These are phyloP conservation scores for Mycena metata DNA, from an alignment of 768 basidiomycete species.

Conservation along the genomic window DNA sequence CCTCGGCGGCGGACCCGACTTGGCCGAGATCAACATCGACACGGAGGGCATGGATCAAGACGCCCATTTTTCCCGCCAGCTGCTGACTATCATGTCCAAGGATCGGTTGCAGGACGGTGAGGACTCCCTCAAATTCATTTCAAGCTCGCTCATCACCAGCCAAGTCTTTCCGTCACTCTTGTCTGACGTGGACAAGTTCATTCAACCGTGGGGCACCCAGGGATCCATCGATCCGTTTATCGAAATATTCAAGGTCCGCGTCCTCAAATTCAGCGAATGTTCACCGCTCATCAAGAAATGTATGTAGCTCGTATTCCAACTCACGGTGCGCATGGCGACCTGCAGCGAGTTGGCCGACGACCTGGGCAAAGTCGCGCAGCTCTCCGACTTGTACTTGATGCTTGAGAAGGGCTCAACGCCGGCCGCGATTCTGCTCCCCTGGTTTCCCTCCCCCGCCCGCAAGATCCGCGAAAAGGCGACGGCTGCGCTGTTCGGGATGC, in stretches of 20 bases:
- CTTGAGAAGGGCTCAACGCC: conserved; percentile 28
- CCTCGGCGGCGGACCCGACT: not conserved
- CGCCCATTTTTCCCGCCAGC: not conserved
- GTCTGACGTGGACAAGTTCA: not conserved
- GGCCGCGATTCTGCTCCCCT: conserved; percentile 33
- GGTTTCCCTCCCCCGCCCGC: conserved; percentile 38
- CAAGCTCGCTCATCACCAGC: not conserved
- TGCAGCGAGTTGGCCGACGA: conserved; percentile 33
- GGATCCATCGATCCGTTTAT: conserved; percentile 9
- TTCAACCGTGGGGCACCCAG: conserved; percentile 1
- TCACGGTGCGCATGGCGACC: conserved; percentile 28
- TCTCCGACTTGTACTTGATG: conserved; percentile 20
- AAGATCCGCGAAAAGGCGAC: not conserved
- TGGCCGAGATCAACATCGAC: not conserved
- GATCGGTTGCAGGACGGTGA: not conserved
- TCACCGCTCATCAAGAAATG: not conserved
- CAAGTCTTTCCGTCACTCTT: conserved; percentile 5
- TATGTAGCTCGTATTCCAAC: too few relatives aligned
- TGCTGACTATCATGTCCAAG: not conserved
- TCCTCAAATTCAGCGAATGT: not conserved
- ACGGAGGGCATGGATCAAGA: not conserved
- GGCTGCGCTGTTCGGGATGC: not conserved
- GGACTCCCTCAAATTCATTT: not conserved
- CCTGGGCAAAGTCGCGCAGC: not conserved
- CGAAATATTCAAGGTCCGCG: conserved; percentile 6